These are phyloP conservation scores for Suillus variegatus DNA, from an alignment of 768 basidiomycete species.

Conservation along the genomic window DNA sequence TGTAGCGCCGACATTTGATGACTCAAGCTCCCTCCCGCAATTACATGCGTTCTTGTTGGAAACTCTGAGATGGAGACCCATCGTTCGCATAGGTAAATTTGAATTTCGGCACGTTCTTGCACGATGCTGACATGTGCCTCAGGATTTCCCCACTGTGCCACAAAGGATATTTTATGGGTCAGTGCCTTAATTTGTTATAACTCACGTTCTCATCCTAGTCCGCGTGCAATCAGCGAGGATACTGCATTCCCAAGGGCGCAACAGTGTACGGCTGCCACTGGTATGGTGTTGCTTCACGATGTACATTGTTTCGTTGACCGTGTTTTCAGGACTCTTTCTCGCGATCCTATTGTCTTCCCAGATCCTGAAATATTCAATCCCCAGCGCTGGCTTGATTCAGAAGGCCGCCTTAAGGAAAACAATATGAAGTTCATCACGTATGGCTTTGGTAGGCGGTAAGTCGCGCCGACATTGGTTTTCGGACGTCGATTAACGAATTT, in stretches of 20 bases:
- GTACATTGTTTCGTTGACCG: fast-evolving
- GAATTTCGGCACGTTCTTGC: not conserved
- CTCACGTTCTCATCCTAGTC: not conserved
- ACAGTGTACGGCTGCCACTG: not conserved
- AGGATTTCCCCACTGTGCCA: not conserved
- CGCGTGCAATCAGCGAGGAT: not conserved
- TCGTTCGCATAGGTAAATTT: not conserved
- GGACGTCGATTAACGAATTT: too few relatives aligned
- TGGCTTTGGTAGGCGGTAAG: too few relatives aligned
- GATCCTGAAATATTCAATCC: not conserved
- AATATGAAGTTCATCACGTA: not conserved
- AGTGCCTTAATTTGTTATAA: not conserved
- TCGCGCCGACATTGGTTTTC: too few relatives aligned
- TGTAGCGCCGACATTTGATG: not conserved
- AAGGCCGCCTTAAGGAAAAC: not conserved
- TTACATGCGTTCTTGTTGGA: not conserved
- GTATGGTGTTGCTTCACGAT: not conserved
- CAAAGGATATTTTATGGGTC: not conserved
- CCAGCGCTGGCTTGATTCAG: not conserved
- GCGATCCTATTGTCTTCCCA: not conserved
- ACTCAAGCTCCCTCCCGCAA: not conserved
- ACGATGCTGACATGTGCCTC: not conserved
- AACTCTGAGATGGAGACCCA: not conserved
- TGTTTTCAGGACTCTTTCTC: not conserved
- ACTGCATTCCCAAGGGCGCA: not conserved